Conservation (phyloP, 2,329 filamentous ascomycete species). For the Neopestalotiopsis rosae region DNA sequence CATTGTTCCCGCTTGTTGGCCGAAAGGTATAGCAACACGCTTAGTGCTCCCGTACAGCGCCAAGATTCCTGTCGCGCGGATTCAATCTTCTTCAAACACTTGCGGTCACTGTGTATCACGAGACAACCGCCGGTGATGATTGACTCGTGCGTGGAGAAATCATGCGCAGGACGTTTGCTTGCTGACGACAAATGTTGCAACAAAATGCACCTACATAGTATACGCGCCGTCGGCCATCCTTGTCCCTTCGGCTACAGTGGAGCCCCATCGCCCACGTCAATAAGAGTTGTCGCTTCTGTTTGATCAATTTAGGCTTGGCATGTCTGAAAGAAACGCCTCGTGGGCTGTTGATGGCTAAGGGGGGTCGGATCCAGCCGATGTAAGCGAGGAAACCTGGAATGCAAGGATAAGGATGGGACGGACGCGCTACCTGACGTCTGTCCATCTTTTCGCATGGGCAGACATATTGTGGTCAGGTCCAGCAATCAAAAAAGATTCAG, state of each 20-base stretch:
- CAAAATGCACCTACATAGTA: not conserved
- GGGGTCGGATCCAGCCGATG: constrained; percentile 12
- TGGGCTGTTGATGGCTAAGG: constrained; percentile 11
- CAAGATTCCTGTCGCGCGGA: not conserved
- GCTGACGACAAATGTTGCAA: not conserved
- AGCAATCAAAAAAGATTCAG: not conserved
- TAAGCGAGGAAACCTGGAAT: not conserved
- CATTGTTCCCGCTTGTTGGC: not conserved
- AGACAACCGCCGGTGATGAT: no score
- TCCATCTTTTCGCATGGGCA: not conserved
- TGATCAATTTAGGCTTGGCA: constrained; percentile 10
- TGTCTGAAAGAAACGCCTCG: not conserved
- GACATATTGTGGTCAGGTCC: not conserved
- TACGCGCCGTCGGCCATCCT: not conserved
- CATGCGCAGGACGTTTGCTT: not conserved
- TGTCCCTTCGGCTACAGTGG: not conserved
- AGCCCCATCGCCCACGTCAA: not conserved
- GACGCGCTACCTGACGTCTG: not conserved
- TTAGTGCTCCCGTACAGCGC: no score
- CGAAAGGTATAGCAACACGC: no score
- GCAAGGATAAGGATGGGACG: not conserved
- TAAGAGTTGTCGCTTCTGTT: constrained; percentile 2
- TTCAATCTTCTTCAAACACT: not conserved
- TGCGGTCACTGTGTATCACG: not conserved
- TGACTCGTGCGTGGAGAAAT: not conserved